phyloP scores from a whole-genome alignment of 148 eudicot species.

The Diospyros lotus region DNA sequence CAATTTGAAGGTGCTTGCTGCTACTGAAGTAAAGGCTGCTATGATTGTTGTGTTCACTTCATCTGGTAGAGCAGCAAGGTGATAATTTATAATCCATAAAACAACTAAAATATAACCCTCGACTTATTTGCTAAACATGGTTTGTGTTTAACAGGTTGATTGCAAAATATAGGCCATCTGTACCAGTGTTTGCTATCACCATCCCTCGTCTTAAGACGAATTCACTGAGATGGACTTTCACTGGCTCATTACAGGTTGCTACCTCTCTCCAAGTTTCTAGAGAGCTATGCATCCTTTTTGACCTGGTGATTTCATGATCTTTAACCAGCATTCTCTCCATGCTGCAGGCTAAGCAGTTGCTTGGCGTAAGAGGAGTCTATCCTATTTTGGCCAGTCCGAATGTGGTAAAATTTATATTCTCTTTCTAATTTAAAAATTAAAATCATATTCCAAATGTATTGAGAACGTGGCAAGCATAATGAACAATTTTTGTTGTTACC shows the following conservation, averaged over 20 bases:
- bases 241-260: conserved; percentile 49
- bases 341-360: conserved; percentile 61
- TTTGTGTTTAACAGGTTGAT: conserved; percentile 35
- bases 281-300: not conserved
- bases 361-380: conserved; percentile 51
- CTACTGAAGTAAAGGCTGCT: conserved; percentile 50
- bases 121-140: not conserved
- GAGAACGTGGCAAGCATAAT: no score
- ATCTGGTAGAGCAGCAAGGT: conserved; percentile 64
- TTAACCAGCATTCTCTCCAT: not conserved
- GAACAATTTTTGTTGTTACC: no score
- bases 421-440: not conserved
- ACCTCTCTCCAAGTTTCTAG: conserved; percentile 1
- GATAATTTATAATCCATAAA: not conserved
- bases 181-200: conserved; percentile 52
- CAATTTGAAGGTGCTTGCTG: conserved; percentile 42
- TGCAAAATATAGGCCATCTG: conserved; percentile 56
- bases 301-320: not conserved
- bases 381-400: conserved; percentile 50
- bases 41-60: conserved; percentile 53
- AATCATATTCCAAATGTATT: not conserved
- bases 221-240: conserved; percentile 49
- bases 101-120: not conserved
- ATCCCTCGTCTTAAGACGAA: conserved; percentile 45
- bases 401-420: conserved; percentile 28